A percentile compares a stretch with the other conserved stretches of the same genome.
Conservation (phyloP, 164 flowering plant species). For the Annona squamosa region DNA sequence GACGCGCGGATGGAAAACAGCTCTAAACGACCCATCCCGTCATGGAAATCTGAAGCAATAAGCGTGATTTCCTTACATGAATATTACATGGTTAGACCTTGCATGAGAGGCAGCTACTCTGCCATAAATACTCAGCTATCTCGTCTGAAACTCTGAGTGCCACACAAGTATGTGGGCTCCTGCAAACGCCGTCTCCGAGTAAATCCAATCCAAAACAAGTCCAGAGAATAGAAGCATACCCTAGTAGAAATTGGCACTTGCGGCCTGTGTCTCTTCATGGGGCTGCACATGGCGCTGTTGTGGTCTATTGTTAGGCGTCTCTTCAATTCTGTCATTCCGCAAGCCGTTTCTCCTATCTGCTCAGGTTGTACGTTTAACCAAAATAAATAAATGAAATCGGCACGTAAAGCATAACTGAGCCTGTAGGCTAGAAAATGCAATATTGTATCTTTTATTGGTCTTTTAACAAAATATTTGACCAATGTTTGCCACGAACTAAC, state of each 20-base stretch:
- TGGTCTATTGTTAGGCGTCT: slow-evolving; percentile 42
- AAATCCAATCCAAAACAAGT: neutral
- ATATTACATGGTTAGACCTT: too few relatives aligned
- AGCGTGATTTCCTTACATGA: too few relatives aligned
- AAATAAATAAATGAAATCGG: neutral
- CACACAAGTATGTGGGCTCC: neutral
- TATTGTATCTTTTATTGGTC: too few relatives aligned
- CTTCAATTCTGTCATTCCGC: slow-evolving; percentile 52
- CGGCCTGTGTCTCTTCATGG: slow-evolving; percentile 49
- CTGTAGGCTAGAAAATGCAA: too few relatives aligned
- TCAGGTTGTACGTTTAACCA: neutral
- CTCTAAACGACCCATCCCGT: too few relatives aligned
- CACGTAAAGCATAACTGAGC: neutral
- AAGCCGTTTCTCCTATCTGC: slow-evolving; percentile 20
- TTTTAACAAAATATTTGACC: too few relatives aligned
- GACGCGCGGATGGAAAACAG: too few relatives aligned
- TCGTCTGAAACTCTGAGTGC: neutral
- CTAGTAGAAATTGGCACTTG: slow-evolving; percentile 41
- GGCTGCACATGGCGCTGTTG: slow-evolving; percentile 23
- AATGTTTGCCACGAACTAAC: too few relatives aligned
- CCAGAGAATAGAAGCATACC: slow-evolving; percentile 24
- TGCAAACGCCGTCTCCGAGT: neutral
- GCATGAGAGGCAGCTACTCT: too few relatives aligned
- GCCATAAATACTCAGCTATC: too few relatives aligned
- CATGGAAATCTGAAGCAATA: too few relatives aligned